Evolutionary conservation across 164 flowering plant genomes (phyloP).

Genomic region (Echeveria elegans): DNA sequence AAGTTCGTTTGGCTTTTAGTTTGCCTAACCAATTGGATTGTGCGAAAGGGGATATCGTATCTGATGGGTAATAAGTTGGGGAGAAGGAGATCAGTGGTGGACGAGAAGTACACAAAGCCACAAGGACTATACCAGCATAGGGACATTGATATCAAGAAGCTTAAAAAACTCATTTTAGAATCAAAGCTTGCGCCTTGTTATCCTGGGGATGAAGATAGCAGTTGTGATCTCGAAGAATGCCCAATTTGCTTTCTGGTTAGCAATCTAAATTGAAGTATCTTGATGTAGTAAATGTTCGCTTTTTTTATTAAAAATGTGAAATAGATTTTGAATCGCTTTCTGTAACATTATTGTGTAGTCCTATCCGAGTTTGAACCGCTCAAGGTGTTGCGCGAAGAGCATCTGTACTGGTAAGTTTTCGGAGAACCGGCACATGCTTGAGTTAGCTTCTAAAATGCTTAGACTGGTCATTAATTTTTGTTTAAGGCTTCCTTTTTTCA

Average conservation of each 20-base stretch:
- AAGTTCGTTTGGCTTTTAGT: background rate
- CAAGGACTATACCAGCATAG: constrained; percentile 79
- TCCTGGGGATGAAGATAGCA: constrained; percentile 78
- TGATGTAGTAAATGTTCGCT: background rate
- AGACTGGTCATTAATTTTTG: background rate
- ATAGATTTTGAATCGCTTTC: constrained; percentile 9
- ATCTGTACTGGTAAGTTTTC: constrained; percentile 81
- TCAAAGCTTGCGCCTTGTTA: constrained; percentile 94
- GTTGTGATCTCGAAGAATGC: constrained; percentile 75
- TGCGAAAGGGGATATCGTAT: background rate
- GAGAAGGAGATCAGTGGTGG: constrained; percentile 72
- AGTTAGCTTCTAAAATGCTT: background rate
- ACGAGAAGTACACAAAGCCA: constrained; percentile 83
- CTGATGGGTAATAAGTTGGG: constrained; percentile 92
- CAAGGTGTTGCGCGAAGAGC: constrained; percentile 95
- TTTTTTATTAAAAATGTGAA: too few relatives aligned
- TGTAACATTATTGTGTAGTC: constrained; percentile 29
- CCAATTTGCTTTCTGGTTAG: constrained; percentile 96
- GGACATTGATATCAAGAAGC: constrained; percentile 92
- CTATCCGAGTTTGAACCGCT: constrained; percentile 94
- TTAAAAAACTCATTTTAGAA: constrained; percentile 84
- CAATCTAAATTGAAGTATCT: constrained; percentile 4
- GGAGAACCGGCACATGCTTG: background rate
- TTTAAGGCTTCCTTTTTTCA: constrained; percentile 14
- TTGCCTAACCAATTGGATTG: background rate